Percentiles rank a stretch among this genome's conserved stretches.
These are phyloP conservation scores for Pestalotiopsis sp. DNA, from an alignment of 2,329 filamentous ascomycete species.

Conservation along the genomic window DNA sequence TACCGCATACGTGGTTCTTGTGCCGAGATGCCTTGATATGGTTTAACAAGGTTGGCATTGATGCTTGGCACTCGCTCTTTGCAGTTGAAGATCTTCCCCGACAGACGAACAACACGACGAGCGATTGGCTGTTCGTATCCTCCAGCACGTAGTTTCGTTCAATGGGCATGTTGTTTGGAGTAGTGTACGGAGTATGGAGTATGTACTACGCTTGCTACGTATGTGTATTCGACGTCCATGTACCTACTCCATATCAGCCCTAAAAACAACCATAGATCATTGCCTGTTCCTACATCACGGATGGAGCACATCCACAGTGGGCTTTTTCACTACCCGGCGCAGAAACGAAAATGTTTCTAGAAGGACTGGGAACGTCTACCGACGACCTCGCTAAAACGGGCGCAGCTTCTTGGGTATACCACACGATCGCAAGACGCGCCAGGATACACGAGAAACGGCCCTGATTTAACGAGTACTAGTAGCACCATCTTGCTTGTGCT, in stretches of 20 bases:
- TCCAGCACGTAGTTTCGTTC: too few relatives aligned
- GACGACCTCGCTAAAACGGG: too few relatives aligned
- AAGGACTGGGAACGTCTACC: neutral
- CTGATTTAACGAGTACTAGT: neutral
- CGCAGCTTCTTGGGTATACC: too few relatives aligned
- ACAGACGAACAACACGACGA: slow-evolving; percentile 1
- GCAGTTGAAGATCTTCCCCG: neutral
- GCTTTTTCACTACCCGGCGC: neutral
- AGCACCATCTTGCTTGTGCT: neutral
- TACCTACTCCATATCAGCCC: neutral
- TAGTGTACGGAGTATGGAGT: neutral
- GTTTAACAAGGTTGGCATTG: neutral
- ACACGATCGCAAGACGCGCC: neutral
- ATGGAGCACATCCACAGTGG: neutral
- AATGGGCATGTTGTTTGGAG: neutral
- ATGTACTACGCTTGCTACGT: neutral
- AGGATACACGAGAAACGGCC: neutral
- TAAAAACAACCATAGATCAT: neutral
- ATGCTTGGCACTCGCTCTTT: neutral
- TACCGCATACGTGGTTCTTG: neutral
- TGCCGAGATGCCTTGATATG: neutral
- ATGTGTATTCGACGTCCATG: neutral
- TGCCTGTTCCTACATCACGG: slow-evolving; percentile 1
- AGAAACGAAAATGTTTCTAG: neutral
- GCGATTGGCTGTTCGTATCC: neutral